Percentiles rank a stretch among this genome's conserved stretches.
phyloP scores from a whole-genome alignment of 805 yeast genomes.

The Limtongozyma cylindracea region DNA sequence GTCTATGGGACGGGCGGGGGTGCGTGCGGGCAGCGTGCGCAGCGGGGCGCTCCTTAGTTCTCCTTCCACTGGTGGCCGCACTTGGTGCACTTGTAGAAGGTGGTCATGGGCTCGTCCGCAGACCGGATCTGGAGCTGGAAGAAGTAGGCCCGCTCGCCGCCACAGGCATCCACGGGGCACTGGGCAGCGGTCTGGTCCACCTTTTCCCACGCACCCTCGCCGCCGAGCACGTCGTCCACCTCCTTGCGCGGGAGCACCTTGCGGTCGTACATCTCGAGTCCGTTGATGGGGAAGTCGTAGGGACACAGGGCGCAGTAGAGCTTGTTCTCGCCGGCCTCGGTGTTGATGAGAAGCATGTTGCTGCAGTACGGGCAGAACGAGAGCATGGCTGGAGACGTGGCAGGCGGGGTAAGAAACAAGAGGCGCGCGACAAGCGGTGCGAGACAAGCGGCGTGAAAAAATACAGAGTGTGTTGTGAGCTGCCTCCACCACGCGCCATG shows the following conservation, averaged over 20 bases:
- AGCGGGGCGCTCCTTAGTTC: constrained; percentile 21
- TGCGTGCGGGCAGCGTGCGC: too few species aligned
- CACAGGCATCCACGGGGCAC: constrained; percentile 77
- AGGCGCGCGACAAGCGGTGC: too few species aligned
- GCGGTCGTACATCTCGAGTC: constrained; percentile 66
- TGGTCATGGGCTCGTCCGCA: constrained; percentile 99
- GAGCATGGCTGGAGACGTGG: constrained; percentile 20
- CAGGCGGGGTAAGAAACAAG: too few species aligned
- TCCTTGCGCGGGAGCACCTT: constrained; percentile 65
- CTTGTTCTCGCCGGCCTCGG: constrained; percentile 31
- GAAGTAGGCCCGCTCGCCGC: constrained; percentile 78
- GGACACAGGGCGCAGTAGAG: constrained; percentile 90
- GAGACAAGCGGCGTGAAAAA: too few species aligned
- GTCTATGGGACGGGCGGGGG: too few species aligned
- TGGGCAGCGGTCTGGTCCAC: constrained; percentile 90
- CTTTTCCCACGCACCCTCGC: constrained; percentile 96
- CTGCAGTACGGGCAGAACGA: constrained; percentile 13
- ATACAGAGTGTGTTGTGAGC: too few species aligned
- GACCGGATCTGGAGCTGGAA: constrained; percentile 92
- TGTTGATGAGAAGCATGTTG: constrained; percentile 3
- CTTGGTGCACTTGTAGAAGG: constrained; percentile 83
- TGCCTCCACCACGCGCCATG: too few species aligned
- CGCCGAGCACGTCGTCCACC: constrained; percentile 91
- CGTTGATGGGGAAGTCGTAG: constrained; percentile 73
- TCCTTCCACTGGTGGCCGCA: constrained; percentile 97